A percentile compares a stretch with the other conserved stretches of the same genome.
These are phyloP conservation scores for Zea mays DNA, from an alignment of 176 grass and related monocot species.

Conservation along the genomic window Zm-B73-REFERENCE-NAM-5.0 NC_050102.1:78108001-78108500, in stretches of 20 bases:
- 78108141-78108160: constrained; percentile 25
- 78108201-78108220: constrained; percentile 62
- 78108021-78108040: constrained; percentile 45
- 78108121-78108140: constrained; percentile 75
- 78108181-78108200: constrained; percentile 8
- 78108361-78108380: constrained; percentile 74
- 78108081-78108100: constrained; percentile 67
- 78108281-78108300: constrained; percentile 54
- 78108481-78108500: constrained; percentile 30
- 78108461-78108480: constrained; percentile 33
- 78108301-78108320: constrained; percentile 63
- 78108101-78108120: constrained; percentile 56
- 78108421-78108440: constrained; percentile 56
- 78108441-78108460: constrained; percentile 60
- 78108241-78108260: constrained; percentile 60
- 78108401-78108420: constrained; percentile 63
- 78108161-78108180: neutral
- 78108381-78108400: constrained; percentile 59
- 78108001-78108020: constrained; percentile 54
- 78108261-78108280: constrained; percentile 72
- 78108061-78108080: constrained; percentile 70
- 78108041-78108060: constrained; percentile 66
- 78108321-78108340: constrained; percentile 53
- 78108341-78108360: constrained; percentile 95
- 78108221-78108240: constrained; percentile 77